Percentiles rank a stretch among this genome's conserved stretches.
These are phyloP conservation scores for Candida boleticola DNA, from an alignment of 805 yeast species.

Conservation along the genomic window DNA sequence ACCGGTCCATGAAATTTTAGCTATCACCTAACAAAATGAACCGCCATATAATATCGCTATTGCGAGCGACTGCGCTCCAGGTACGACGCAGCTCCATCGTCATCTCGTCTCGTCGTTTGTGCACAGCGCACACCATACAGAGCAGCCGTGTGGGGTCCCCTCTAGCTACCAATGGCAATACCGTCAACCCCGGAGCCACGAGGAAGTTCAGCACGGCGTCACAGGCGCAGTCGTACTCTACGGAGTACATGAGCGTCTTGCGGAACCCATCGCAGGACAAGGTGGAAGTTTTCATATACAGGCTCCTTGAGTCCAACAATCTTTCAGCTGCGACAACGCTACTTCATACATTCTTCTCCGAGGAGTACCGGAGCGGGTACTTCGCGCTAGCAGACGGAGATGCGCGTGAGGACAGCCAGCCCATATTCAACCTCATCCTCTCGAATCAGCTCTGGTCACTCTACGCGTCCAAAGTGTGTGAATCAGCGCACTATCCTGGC, in stretches of 20 bases:
- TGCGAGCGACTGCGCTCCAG: too few relatives aligned
- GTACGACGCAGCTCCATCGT: too few relatives aligned
- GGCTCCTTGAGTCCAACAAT: conserved; percentile 17
- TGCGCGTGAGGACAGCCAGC: not conserved
- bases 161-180: too few relatives aligned
- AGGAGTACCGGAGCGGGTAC: conserved; percentile 7
- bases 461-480: conserved; percentile 22
- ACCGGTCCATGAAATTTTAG: too few relatives aligned
- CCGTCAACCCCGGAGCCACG: too few relatives aligned
- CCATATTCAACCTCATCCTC: conserved; percentile 11
- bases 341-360: conserved; percentile 19
- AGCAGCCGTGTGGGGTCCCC: too few relatives aligned
- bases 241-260: not conserved
- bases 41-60: too few relatives aligned
- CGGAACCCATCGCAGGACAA: not conserved
- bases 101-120: too few relatives aligned
- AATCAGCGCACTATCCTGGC: conserved; percentile 24
- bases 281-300: conserved; percentile 19
- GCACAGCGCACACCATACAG: too few relatives aligned
- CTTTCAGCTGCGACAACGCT: conserved; percentile 24
- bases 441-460: conserved; percentile 37
- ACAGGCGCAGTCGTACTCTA: too few relatives aligned
- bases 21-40: too few relatives aligned
- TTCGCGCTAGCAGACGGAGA: conserved; percentile 1
- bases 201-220: too few relatives aligned